Conservation (phyloP, 169 alveolate genomes). For the Plasmodium gaboni region DNA sequence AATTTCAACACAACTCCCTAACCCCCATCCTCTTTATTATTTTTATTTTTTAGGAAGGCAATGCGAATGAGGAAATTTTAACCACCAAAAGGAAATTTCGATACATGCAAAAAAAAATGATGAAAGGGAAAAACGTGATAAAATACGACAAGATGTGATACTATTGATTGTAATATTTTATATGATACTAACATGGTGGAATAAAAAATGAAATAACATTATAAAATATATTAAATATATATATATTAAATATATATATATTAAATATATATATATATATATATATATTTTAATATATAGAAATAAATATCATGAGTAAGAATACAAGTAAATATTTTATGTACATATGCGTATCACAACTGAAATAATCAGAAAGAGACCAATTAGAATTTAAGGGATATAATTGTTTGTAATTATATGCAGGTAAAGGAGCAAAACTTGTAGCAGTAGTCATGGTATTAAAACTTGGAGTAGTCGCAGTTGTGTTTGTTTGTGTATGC, state of each 20-base stretch:
- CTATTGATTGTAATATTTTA: too few relatives aligned
- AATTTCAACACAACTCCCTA: too few relatives aligned
- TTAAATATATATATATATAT: not conserved
- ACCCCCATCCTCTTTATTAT: too few relatives aligned
- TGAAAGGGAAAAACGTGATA: conserved; percentile 60
- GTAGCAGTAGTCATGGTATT: not conserved
- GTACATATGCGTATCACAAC: not conserved
- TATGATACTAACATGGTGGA: not conserved
- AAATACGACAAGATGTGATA: not conserved
- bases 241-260: not conserved
- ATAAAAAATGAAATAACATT: not conserved
- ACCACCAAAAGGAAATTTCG: conserved; percentile 70
- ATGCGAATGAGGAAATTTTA: conserved; percentile 14
- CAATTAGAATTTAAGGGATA: not conserved
- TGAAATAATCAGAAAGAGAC: not conserved
- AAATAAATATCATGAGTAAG: not conserved
- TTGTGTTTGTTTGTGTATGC: not conserved
- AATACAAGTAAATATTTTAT: not conserved
- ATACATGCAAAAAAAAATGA: conserved; percentile 38
- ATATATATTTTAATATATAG: not conserved
- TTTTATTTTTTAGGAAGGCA: conserved; percentile 5
- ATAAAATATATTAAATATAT: not conserved
- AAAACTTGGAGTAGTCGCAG: not conserved
- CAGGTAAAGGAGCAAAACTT: conserved; percentile 19
- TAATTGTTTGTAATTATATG: conserved; percentile 1